These are phyloP conservation scores for Phytophthora pisi DNA, from an alignment of 352 stramenopile species.

Conservation along the genomic window DNA sequence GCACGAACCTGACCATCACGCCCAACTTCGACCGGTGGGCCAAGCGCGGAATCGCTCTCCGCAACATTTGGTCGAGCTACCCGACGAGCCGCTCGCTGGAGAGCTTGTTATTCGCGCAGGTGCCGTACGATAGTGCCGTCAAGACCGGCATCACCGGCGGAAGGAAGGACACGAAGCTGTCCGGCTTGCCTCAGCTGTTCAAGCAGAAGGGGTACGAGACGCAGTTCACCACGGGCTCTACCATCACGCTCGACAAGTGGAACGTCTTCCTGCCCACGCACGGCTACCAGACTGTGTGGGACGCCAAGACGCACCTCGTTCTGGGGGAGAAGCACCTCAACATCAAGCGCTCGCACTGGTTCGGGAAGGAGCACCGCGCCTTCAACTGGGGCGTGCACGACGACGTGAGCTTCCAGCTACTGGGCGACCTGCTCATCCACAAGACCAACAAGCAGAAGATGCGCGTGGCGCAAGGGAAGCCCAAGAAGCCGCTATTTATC, in stretches of 20 bases:
- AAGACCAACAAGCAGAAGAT: constrained; percentile 39
- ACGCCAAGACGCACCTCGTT: constrained; percentile 37
- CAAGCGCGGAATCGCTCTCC: constrained; percentile 52
- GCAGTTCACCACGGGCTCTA: constrained; percentile 55
- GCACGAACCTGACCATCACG: constrained; percentile 39
- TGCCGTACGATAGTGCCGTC: constrained; percentile 57
- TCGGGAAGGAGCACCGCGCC: constrained; percentile 13
- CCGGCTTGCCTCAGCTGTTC: constrained; percentile 59
- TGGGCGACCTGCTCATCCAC: constrained; percentile 51
- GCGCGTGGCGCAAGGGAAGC: constrained; percentile 17
- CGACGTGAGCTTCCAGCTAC: constrained; percentile 48
- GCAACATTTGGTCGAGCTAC: constrained; percentile 64
- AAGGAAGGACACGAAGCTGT: constrained; percentile 35
- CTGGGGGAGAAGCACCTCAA: constrained; percentile 43
- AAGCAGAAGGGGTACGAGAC: constrained; percentile 58
- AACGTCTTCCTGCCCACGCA: constrained; percentile 56
- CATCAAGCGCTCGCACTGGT: constrained; percentile 44
- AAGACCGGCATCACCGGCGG: constrained; percentile 49
- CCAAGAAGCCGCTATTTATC: constrained; percentile 52
- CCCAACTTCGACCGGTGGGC: constrained; percentile 59
- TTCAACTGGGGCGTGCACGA: constrained; percentile 56
- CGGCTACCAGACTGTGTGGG: constrained; percentile 51
- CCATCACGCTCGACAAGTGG: constrained; percentile 49
- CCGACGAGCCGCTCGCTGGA: constrained; percentile 64
- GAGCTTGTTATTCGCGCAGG: constrained; percentile 59